Base-by-base conservation (phyloP, 805 yeast genomes). In the Yamadazyma kitorensis region DNA sequence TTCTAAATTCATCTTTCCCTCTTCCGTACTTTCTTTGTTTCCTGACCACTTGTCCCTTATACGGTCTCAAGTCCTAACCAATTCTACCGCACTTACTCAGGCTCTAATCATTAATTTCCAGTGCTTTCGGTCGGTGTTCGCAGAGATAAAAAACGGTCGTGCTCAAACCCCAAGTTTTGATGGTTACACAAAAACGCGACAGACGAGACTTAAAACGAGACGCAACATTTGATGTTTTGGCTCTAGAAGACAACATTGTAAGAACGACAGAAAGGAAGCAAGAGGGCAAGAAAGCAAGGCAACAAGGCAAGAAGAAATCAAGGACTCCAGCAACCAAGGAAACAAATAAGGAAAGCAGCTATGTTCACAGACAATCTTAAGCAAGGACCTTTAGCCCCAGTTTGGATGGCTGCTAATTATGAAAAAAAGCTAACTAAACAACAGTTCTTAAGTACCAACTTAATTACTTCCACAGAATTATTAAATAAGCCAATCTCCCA, bases 331-430 rank as follows among this genome's bases (percentile, higher is more conserved):
- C n/a, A n/a, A n/a, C n/a, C n/a, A n/a, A n/a, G n/a, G n/a, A n/a
- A n/a, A n/a, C n/a, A n/a, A n/a, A n/a, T n/a, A n/a, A n/a, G n/a
- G n/a, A n/a, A n/a, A n/a, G n/a, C n/a, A n/a, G n/a, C n/a, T n/a
- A 19, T 19, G 22, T 19, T 7, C 10, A 19, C 22, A 7, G 22
- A 19, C 10, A 6, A 19, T 19, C n/a, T n/a, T n/a, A n/a, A n/a
- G n/a, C 34, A 34, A 34, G 94, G 95, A 2, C 95, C 95, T 1
- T 65, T 88, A 40, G 95, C 94, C 2, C 85, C 82, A 44, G 88
- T 87, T 6, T 88, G 96, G 96, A 68, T 88, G 29, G 96, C 96
- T 7, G 91, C 96, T 14, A 88, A 86, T 53, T 72, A 88, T 59
- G 95, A 88, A 47, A 77, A 78, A 48, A 82, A 80, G 45, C 72